Evolutionary conservation across 202 grass and related monocot genomes (phyloP), one percentile per base, ranked within the genome.

Genomic region (Dendrocalamus latiflorus): DNA sequence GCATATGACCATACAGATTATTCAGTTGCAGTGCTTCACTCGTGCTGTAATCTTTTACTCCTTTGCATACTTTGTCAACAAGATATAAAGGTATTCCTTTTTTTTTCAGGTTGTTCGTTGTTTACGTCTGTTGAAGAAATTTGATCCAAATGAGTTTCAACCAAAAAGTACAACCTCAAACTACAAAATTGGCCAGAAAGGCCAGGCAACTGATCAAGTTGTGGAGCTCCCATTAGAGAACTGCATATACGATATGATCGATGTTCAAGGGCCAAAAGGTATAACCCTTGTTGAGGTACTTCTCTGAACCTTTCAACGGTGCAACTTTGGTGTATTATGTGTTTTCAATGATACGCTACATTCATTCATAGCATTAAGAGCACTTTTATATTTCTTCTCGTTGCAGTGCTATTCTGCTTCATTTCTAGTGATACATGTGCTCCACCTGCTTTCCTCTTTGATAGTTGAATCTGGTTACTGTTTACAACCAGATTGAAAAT

Each of bases 191-290:
- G 88, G 68, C 34, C 86, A 93, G 87, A 93, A 89, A 83, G 82
- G 79, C 44, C 87, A 98, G 86, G 80, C 85, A n/a, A 98, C 87
- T 81, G 92, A 98, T 88, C 90, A 93, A 76, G 77, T 93, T 80
- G 73, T 98, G 69, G 95, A 98, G 51, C 92, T 98, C 84, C 91
- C 95, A 30, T 63, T 95, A 63, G 95, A 98, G 21, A 84, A 90
- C 60, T 86, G 95, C 54, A 93, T 98, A 81, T 98, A 98, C 49
- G 92, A 95, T 89, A 94, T 98, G 92, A 88, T 98, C 79, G 88
- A 88, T 88, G 86, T 69, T 24, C 83, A 89, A 89, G 95, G 95
- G 56, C 77, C 89, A 78, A 93, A 91, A 90, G 95, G 95, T 75
- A 91, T 95, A 77, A 98, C 92, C 33, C 91, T 95, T 80, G 83